These are phyloP conservation scores for Rasamsonia emersonii DNA, from an alignment of 2,329 filamentous ascomycete genomes.

Conservation along the genomic window DNA sequence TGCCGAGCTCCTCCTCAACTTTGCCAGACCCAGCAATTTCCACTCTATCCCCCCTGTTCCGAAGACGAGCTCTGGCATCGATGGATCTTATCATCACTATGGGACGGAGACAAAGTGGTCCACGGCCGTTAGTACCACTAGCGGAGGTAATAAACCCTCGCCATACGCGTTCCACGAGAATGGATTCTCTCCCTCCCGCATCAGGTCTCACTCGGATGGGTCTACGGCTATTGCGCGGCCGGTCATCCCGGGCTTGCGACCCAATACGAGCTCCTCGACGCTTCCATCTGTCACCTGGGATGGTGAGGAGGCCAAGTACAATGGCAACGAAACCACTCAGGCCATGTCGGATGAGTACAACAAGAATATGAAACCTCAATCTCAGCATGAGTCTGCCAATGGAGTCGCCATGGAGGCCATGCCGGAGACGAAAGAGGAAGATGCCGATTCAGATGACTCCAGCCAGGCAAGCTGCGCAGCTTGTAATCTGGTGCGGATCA, in stretches of 20 bases:
- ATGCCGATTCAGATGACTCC: slow-evolving; percentile 17
- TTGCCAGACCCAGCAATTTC: slow-evolving; percentile 33
- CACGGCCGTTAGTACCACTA: slow-evolving; percentile 13
- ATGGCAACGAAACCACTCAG: slow-evolving; percentile 10
- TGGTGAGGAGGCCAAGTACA: slow-evolving; percentile 17
- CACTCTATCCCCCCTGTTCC: slow-evolving; percentile 15
- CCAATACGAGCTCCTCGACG: slow-evolving; percentile 31
- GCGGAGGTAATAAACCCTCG: slow-evolving; percentile 10
- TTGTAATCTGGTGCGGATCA: slow-evolving; percentile 48
- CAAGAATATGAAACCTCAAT: slow-evolving; percentile 1
- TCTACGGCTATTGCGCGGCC: slow-evolving; percentile 30
- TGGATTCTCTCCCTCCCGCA: slow-evolving; percentile 23
- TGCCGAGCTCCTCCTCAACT: slow-evolving; percentile 40
- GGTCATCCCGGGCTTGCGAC: slow-evolving; percentile 25
- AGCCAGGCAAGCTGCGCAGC: slow-evolving; percentile 46
- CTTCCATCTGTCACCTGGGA: slow-evolving; percentile 27
- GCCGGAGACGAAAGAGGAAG: slow-evolving; percentile 18
- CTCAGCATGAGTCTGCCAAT: slow-evolving; percentile 1
- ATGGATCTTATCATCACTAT: slow-evolving; percentile 19
- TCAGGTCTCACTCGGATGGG: slow-evolving; percentile 36
- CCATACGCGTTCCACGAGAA: slow-evolving; percentile 10
- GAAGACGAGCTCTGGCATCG: slow-evolving; percentile 22
- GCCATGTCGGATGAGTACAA: slow-evolving; percentile 1
- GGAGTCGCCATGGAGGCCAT: slow-evolving; percentile 2
- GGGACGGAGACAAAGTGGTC: slow-evolving; percentile 16